Percentiles rank a stretch among this genome's conserved stretches.
Conservation (phyloP, 2,329 filamentous ascomycete species). For the Aspergillus sp. region DNA sequence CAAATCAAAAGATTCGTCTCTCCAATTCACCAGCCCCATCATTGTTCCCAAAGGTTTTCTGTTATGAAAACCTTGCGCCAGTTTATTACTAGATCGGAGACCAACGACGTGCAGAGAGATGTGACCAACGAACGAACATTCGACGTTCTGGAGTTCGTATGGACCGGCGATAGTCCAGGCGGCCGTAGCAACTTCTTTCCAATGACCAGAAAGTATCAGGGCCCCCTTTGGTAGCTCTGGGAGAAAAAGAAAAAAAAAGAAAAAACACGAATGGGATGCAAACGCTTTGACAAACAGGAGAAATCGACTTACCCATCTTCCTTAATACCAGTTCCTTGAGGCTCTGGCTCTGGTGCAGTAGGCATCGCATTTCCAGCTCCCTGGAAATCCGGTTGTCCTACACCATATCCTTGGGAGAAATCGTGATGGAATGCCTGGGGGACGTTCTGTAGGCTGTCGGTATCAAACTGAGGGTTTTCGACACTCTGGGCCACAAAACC, state of each 20-base stretch:
- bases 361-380: slow-evolving; percentile 9
- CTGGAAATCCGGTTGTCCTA: slow-evolving; percentile 15
- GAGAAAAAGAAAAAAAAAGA: background rate
- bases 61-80: background rate
- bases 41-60: too few species aligned
- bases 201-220: background rate
- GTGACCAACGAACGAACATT: background rate
- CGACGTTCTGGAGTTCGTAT: background rate
- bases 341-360: slow-evolving; percentile 24
- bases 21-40: too few species aligned
- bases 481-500: slow-evolving; percentile 27
- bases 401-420: slow-evolving; percentile 9
- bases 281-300: slow-evolving; percentile 1
- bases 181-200: background rate
- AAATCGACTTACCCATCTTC: slow-evolving; percentile 77
- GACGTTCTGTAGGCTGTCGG: slow-evolving; percentile 13
- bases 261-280: slow-evolving; percentile 15
- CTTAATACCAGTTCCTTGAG: slow-evolving; percentile 53
- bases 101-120: background rate
- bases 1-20: too few species aligned
- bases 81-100: slow-evolving; percentile 1
- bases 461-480: slow-evolving; percentile 22
- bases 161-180: background rate
- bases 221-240: background rate
- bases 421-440: slow-evolving; percentile 18